These are phyloP conservation scores for Metarhizium brunneum DNA, from an alignment of 2,329 filamentous ascomycete genomes.

Conservation along the genomic window DNA sequence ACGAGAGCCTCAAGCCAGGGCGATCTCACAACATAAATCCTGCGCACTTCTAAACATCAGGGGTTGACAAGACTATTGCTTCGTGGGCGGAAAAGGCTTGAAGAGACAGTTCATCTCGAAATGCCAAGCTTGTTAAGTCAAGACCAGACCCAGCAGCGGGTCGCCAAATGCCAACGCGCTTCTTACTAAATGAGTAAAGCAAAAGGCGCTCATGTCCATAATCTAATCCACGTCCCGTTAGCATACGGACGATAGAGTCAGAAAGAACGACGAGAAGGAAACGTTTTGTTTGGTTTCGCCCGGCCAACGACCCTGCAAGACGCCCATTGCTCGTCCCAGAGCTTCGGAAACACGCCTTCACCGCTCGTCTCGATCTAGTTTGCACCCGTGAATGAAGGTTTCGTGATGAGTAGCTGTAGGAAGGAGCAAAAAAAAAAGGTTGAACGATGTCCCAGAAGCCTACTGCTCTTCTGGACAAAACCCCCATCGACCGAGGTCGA, in stretches of 20 bases:
- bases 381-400: not conserved
- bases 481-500: conserved; percentile 1
- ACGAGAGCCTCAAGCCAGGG: not conserved
- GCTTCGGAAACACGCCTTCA: not conserved
- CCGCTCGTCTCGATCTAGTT: not conserved
- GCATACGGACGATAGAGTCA: not conserved
- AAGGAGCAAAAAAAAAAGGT: not conserved
- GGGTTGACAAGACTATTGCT: too few relatives aligned
- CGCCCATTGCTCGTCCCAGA: conserved; percentile 17
- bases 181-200: not conserved
- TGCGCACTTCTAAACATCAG: too few relatives aligned
- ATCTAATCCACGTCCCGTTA: not conserved
- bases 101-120: not conserved
- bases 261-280: not conserved
- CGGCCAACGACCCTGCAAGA: conserved; percentile 8
- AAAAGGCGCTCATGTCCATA: not conserved
- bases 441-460: conserved; percentile 11
- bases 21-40: not conserved
- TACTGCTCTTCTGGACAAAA: conserved; percentile 15
- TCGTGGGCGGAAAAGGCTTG: too few relatives aligned
- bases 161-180: not conserved
- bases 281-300: not conserved
- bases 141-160: not conserved
- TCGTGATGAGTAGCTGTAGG: not conserved
- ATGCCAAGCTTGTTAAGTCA: not conserved